Base-by-base conservation (phyloP, 306 rosid species). In the Inga laurina region DNA sequence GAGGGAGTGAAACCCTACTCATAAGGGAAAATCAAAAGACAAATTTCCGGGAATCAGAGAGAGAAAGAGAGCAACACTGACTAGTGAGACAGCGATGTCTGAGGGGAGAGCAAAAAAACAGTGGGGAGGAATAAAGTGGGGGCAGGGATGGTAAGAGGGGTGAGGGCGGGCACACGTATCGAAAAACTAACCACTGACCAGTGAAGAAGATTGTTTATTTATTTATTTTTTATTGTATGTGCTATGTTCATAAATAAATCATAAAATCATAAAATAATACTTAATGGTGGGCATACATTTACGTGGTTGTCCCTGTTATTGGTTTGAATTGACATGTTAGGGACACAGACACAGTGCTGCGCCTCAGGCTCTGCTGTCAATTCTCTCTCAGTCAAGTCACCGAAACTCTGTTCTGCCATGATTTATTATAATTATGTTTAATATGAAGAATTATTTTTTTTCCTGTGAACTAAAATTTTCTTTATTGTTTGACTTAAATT, bases 241-340 rank as follows among this genome's bases (percentile, higher is more conserved):
- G 7, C 6, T 39, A 39, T 32, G 34, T 2, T 32, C 34, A 32
- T 32, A 32, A 32, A 32, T 32, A 39, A 39, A 5, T 39, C 43
- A 39, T 75, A 1, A 52, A 52, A 57, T 56, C 8, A 59, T 57
- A 21, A 59, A 59, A 59, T 61, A 24, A 24, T 24, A 1, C 7
- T 62, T 16, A 9, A 27, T 10, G 18, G 37, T 24, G 89, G 89
- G 22, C 8, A 6, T 88, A 91, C 89, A 93, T 90, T 95, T 91
- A 93, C 97, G 89, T 84, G 62, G 12, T 30, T 95, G 94, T 95
- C 97, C 97, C 91, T 91, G 24, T 54, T 82, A 77, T 87, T 88
- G 82, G 75, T 82, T 73, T 67, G 87, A 89, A 88, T 85, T 88
- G 92, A 93, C 92, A 73, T 80, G 49, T 80, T 85, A 66, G 89